A percentile compares a stretch with the other conserved stretches of the same genome.
These are phyloP conservation scores for Bertia moriformis DNA, from an alignment of 2,329 filamentous ascomycete genomes.

Conservation along the genomic window DNA sequence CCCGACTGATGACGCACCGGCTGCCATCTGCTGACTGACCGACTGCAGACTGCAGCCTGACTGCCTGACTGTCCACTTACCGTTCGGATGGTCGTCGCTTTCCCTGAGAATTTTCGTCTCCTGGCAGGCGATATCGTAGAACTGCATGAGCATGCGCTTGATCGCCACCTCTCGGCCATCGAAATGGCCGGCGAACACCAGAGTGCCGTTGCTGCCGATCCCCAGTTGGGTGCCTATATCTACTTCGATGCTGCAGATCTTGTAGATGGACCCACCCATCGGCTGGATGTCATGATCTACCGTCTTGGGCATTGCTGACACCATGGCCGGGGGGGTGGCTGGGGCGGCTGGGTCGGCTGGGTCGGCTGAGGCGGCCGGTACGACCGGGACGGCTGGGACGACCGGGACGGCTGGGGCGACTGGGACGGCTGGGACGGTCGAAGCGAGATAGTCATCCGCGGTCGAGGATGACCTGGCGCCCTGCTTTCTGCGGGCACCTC, in stretches of 20 bases:
- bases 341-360: too few species aligned
- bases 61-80: slow-evolving; percentile 18
- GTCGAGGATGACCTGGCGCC: too few species aligned
- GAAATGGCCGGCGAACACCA: slow-evolving; percentile 88
- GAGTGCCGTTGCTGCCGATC: slow-evolving; percentile 88
- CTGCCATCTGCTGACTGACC: too few species aligned
- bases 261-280: slow-evolving; percentile 41
- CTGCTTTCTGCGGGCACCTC: too few species aligned
- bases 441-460: too few species aligned
- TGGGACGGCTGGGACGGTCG: too few species aligned
- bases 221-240: slow-evolving; percentile 49
- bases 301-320: too few species aligned
- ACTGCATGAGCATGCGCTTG: slow-evolving; percentile 91
- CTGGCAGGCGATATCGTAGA: slow-evolving; percentile 87
- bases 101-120: slow-evolving; percentile 82
- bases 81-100: slow-evolving; percentile 87
- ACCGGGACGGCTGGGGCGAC: too few species aligned
- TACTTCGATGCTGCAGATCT: slow-evolving; percentile 50
- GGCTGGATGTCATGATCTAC: slow-evolving; percentile 41
- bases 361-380: too few species aligned
- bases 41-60: slow-evolving; percentile 2
- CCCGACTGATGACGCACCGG: too few species aligned
- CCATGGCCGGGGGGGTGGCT: too few species aligned
- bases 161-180: slow-evolving; percentile 87
- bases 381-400: too few species aligned